These are phyloP conservation scores for Cryptosporidium ubiquitum DNA, from an alignment of 169 alveolate species.

Conservation along the genomic window DNA sequence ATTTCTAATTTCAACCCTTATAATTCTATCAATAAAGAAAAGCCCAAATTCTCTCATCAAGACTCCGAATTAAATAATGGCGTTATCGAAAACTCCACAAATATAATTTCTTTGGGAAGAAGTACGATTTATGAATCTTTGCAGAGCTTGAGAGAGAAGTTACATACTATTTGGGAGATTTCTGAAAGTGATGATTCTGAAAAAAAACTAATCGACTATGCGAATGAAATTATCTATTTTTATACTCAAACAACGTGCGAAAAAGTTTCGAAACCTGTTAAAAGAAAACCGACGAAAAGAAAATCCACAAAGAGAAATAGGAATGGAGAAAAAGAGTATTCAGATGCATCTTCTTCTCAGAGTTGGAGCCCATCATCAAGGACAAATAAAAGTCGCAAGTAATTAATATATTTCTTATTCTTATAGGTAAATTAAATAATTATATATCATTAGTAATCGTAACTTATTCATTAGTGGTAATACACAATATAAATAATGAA, in stretches of 20 bases:
- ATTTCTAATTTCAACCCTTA: slow-evolving; percentile 52
- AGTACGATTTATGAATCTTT: slow-evolving; percentile 7
- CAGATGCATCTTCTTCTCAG: slow-evolving; percentile 38
- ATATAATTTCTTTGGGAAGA: slow-evolving; percentile 3
- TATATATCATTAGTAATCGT: background rate
- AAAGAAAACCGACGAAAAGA: background rate
- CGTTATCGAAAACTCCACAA: slow-evolving; percentile 1
- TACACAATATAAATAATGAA: background rate
- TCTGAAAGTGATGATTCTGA: background rate
- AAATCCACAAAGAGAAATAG: slow-evolving; percentile 26
- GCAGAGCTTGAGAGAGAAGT: slow-evolving; percentile 20
- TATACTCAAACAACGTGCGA: slow-evolving; percentile 33
- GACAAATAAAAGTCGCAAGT: background rate
- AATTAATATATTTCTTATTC: background rate
- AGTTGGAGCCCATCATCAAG: slow-evolving; percentile 54
- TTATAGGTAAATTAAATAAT: background rate
- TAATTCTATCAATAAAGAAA: slow-evolving; percentile 22
- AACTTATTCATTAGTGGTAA: background rate
- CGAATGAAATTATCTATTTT: slow-evolving; percentile 30
- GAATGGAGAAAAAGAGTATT: background rate
- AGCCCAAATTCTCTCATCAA: slow-evolving; percentile 43
- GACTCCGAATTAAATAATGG: slow-evolving; percentile 4
- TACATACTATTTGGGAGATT: slow-evolving; percentile 19
- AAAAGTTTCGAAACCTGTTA: slow-evolving; percentile 15
- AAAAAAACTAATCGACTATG: background rate